A percentile compares a stretch with the other conserved stretches of the same genome.
Evolutionary conservation across 2,329 filamentous ascomycete species (phyloP).

Genomic region (Colletotrichum kahawae): DNA sequence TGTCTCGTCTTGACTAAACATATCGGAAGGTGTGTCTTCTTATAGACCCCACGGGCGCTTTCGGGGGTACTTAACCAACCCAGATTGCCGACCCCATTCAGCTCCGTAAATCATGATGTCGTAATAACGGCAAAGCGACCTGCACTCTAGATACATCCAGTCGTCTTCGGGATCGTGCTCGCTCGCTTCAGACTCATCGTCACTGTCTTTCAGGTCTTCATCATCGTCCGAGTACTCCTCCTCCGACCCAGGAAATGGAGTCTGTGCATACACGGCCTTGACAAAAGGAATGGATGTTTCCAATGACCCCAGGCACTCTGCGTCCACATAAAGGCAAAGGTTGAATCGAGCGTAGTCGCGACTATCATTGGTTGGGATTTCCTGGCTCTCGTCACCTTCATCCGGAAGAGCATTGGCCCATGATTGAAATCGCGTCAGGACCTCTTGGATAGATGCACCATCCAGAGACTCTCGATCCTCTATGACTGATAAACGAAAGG

Average conservation of each 20-base stretch:
- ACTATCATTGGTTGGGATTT: not conserved
- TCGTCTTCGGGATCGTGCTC: not conserved
- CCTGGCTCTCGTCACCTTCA: not conserved
- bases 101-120: not conserved
- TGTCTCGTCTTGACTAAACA: not conserved
- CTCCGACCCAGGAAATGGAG: not conserved
- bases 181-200: not conserved
- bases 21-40: not conserved
- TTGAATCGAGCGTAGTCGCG: not conserved
- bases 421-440: not conserved
- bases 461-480: not conserved
- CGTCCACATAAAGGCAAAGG: not conserved
- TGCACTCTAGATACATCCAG: not conserved
- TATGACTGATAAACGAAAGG: not conserved
- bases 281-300: not conserved
- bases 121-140: not conserved
- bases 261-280: not conserved
- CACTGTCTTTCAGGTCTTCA: not conserved
- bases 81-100: not conserved
- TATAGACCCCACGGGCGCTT: not conserved
- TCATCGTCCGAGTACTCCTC: not conserved
- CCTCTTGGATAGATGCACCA: not conserved
- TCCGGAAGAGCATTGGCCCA: not conserved
- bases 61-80: not conserved
- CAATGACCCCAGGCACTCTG: not conserved